Percentiles rank a stretch among this genome's conserved stretches.
phyloP scores from a whole-genome alignment of 2,329 filamentous ascomycete species.

The Sporothrix phasma region DNA sequence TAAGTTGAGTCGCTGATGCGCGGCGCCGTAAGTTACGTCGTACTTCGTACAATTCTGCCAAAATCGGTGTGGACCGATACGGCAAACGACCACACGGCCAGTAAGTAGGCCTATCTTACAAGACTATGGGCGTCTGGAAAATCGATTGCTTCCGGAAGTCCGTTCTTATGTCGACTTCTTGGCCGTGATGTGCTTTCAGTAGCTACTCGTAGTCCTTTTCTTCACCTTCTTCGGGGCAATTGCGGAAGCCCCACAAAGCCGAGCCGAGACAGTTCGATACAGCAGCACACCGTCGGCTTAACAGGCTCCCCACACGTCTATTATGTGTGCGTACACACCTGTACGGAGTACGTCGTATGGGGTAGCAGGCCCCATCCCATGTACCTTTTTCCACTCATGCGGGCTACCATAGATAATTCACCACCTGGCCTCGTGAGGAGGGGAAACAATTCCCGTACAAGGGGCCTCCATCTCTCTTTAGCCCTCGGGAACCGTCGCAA shows the following conservation, averaged over 20 bases:
- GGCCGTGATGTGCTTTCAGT: too few species aligned
- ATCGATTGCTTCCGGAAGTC: slow-evolving; percentile 2
- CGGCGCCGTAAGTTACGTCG: too few species aligned
- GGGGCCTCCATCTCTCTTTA: not conserved
- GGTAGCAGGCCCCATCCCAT: too few species aligned
- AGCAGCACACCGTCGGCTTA: not conserved
- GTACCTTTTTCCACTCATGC: not conserved
- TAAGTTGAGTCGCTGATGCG: not conserved
- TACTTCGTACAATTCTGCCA: not conserved
- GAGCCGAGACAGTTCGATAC: not conserved
- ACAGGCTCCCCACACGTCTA: too few species aligned
- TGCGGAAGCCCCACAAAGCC: not conserved
- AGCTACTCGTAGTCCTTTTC: too few species aligned
- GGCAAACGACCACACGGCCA: too few species aligned
- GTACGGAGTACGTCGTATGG: too few species aligned
- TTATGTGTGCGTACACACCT: too few species aligned
- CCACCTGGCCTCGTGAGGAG: not conserved
- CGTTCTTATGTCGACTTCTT: not conserved
- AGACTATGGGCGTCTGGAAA: not conserved
- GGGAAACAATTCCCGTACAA: not conserved
- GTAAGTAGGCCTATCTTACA: too few species aligned
- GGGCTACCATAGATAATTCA: not conserved
- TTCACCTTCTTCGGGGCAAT: not conserved
- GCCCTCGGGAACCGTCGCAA: not conserved
- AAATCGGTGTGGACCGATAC: not conserved